Conservation (phyloP, 129 eudicot species). For the Flaveria bidentis region DNA sequence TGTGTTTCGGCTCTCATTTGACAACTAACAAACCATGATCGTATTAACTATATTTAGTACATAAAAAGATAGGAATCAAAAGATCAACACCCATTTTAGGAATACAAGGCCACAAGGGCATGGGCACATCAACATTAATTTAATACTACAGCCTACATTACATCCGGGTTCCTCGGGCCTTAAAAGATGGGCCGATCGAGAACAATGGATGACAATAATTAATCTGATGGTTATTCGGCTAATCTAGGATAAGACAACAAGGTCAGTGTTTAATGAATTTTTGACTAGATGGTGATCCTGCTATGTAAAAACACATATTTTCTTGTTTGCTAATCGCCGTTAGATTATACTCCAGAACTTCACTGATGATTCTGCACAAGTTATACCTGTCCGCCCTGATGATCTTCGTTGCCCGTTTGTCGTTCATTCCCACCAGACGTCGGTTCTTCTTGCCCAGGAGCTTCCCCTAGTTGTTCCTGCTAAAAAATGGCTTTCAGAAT, state of each 20-base stretch:
- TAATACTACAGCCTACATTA: slow-evolving; percentile 30
- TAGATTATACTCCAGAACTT: slow-evolving; percentile 46
- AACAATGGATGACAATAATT: slow-evolving; percentile 24
- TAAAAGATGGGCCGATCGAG: slow-evolving; percentile 32
- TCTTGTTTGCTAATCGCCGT: slow-evolving; percentile 37
- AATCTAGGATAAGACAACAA: slow-evolving; percentile 23
- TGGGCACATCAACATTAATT: not conserved
- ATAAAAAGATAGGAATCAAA: slow-evolving; percentile 23
- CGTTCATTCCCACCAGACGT: slow-evolving; percentile 52
- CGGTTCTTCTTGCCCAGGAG: slow-evolving; percentile 50
- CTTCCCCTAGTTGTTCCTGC: slow-evolving; percentile 60
- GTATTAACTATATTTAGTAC: slow-evolving; percentile 17
- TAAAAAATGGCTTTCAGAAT: not conserved
- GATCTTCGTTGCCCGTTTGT: slow-evolving; percentile 34
- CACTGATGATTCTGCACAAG: slow-evolving; percentile 16
- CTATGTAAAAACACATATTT: slow-evolving; percentile 19
- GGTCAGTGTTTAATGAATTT: slow-evolving; percentile 21
- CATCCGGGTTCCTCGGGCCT: slow-evolving; percentile 27
- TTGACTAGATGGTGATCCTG: slow-evolving; percentile 11
- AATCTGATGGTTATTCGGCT: slow-evolving; percentile 21
- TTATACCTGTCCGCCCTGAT: slow-evolving; percentile 26
- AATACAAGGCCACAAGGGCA: slow-evolving; percentile 28
- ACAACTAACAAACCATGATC: slow-evolving; percentile 23
- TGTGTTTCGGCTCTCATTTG: no score
- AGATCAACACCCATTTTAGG: slow-evolving; percentile 17